Evolutionary conservation across 2,329 filamentous ascomycete genomes (phyloP).

Genomic region (Calonectria hongkongensis): DNA sequence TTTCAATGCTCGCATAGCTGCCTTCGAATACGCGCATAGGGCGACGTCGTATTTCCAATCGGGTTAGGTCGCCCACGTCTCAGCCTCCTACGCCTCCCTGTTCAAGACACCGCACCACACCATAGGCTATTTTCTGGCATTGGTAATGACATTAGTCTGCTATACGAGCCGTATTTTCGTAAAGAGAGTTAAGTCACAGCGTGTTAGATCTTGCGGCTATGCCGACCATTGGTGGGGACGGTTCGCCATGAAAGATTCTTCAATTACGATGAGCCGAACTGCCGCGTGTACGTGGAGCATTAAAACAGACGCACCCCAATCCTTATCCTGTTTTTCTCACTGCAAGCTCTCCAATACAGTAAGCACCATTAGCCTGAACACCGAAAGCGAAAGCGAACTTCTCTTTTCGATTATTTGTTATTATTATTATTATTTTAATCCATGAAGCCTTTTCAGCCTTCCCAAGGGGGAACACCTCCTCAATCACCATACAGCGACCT

Average conservation of each 20-base stretch:
- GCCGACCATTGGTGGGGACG: conserved; percentile 9
- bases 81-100: not conserved
- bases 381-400: conserved; percentile 15
- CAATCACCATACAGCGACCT: conserved; percentile 40
- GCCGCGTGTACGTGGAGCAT: conserved; percentile 2
- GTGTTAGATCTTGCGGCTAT: conserved; percentile 2
- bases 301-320: conserved; percentile 15
- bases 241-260: conserved; percentile 11
- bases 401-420: too few species aligned
- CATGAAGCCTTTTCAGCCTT: conserved; percentile 29
- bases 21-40: conserved; percentile 11
- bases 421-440: not conserved
- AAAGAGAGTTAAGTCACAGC: not conserved
- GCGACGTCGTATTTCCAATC: not conserved
- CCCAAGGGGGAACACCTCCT: conserved; percentile 21
- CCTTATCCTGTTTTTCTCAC: not conserved
- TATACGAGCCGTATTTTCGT: conserved; percentile 19
- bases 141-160: not conserved
- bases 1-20: not conserved
- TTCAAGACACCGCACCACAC: not conserved
- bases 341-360: not conserved
- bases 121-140: not conserved
- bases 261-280: conserved; percentile 27
- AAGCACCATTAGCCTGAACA: not conserved
- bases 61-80: not conserved